Evolutionary conservation across 192 early-diverging fungal species (phyloP), one percentile per base, ranked within the genome.

Genomic region (Thoreauomyces humboldtii): DNA sequence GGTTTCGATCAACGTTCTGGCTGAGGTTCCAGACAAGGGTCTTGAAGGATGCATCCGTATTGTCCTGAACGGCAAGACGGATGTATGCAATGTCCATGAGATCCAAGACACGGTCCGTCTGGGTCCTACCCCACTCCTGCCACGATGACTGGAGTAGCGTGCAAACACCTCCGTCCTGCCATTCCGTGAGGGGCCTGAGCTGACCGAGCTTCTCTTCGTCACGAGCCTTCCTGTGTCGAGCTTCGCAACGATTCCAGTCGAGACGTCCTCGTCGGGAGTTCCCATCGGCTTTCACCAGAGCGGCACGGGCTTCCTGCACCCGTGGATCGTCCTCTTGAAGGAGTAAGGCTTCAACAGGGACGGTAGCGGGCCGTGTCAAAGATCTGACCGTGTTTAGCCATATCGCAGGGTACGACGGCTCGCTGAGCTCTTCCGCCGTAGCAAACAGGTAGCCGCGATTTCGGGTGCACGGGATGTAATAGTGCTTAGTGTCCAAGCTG

Each of bases 381-480:
- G 34, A 27, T 22, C 69, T 59, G 19, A 79, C 66, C 22, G 61
- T 15, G 12, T 55, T 45, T 24, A 36, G 24, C 77, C 77, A 79
- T 27, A 63, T 33, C 2, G 65, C 73, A 4, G 61, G 67, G 28
- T 46, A 27, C 19, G 63, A 59, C 3, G 29, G 37, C 2, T 24
- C 22, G 19, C 28, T 22, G 6, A 35, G 12, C 24, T 59, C 56
- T 7, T 47, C 48, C 1, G 57, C 50, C 9, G 51, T 43, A 12
- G 77, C 77, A 33, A 79, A 55, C 2, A 79, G 69, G 52, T 79
- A 79, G 17, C 71, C 77, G 6, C 77, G 71, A 12, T 63, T 67
- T 19, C 77, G 61, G 14, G 77, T 79, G 52, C 76, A 74, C n/a
- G 77, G 77, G 37, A 79, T 79, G 52, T 76, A 79, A 44, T 68